Percentiles rank a stretch among this genome's conserved stretches.
phyloP scores from a whole-genome alignment of 257 asterid genomes.

The Solanum pinnatisectum region DNA sequence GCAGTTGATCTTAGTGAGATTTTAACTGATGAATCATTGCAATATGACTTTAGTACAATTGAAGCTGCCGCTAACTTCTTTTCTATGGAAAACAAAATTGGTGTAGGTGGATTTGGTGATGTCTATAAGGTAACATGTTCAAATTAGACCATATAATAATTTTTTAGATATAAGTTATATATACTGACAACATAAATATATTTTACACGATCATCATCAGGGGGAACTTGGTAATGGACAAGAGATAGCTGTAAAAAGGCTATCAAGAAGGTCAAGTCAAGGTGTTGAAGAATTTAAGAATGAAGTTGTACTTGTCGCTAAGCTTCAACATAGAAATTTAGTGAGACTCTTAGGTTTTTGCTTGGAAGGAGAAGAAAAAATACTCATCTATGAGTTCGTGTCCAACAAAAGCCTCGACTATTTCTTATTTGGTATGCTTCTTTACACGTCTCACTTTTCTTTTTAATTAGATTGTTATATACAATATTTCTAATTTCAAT shows the following conservation, averaged over 20 bases:
- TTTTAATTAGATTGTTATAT: background rate
- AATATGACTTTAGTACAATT: background rate
- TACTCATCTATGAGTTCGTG: background rate
- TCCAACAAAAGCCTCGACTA: background rate
- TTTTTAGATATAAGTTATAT: background rate
- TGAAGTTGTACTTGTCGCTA: background rate
- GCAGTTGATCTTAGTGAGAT: background rate
- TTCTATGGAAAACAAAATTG: background rate
- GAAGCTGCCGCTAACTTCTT: background rate
- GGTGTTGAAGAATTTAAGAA: background rate
- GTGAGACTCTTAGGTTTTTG: background rate
- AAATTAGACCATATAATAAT: background rate
- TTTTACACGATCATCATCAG: background rate
- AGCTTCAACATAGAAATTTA: background rate
- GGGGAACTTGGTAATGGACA: background rate
- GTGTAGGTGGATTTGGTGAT: conserved; percentile 3
- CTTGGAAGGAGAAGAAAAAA: background rate
- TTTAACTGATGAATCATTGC: background rate
- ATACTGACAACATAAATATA: background rate
- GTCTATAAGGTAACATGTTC: background rate
- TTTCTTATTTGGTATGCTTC: background rate
- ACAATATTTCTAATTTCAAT: background rate
- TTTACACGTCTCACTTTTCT: background rate
- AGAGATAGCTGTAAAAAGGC: background rate
- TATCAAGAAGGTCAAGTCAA: background rate